These are phyloP conservation scores for Neofusicoccum sp. DNA, from an alignment of 2,329 filamentous ascomycete genomes.

Conservation along the genomic window DNA sequence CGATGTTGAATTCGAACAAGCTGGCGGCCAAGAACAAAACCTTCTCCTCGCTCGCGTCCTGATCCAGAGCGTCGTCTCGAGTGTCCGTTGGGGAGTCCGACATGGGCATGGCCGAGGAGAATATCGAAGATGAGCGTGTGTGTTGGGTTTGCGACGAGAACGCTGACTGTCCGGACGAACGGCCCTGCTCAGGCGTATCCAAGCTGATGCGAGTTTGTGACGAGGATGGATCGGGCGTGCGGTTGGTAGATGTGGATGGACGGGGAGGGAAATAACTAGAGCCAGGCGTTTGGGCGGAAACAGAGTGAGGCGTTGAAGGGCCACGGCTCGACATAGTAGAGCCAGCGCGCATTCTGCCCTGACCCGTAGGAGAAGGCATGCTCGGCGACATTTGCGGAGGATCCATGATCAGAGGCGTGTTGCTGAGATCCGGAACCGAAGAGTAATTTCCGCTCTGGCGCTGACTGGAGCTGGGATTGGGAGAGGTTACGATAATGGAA, in stretches of 20 bases:
- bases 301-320: slow-evolving; percentile 48
- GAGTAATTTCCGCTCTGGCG: slow-evolving; percentile 15
- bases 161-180: slow-evolving; percentile 30
- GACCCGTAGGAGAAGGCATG: slow-evolving; percentile 20
- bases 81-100: slow-evolving; percentile 52
- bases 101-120: slow-evolving; percentile 82
- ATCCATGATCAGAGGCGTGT: slow-evolving; percentile 54
- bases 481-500: slow-evolving; percentile 23
- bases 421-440: slow-evolving; percentile 39
- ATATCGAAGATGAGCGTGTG: slow-evolving; percentile 68
- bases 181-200: slow-evolving; percentile 41
- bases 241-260: slow-evolving; percentile 30
- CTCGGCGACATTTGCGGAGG: slow-evolving; percentile 20
- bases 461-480: slow-evolving; percentile 1
- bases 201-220: slow-evolving; percentile 12
- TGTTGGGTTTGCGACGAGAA: slow-evolving; percentile 15
- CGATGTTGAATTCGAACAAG: slow-evolving; percentile 96
- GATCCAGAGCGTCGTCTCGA: slow-evolving; percentile 24
- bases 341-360: slow-evolving; percentile 54
- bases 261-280: slow-evolving; percentile 35
- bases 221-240: slow-evolving; percentile 4
- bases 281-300: slow-evolving; percentile 16
- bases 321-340: slow-evolving; percentile 54
- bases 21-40: slow-evolving; percentile 90
- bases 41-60: slow-evolving; percentile 55